Evolutionary conservation across 371 early-diverging fungal species (phyloP).

Genomic region (Actinomortierella ambigua): DNA sequence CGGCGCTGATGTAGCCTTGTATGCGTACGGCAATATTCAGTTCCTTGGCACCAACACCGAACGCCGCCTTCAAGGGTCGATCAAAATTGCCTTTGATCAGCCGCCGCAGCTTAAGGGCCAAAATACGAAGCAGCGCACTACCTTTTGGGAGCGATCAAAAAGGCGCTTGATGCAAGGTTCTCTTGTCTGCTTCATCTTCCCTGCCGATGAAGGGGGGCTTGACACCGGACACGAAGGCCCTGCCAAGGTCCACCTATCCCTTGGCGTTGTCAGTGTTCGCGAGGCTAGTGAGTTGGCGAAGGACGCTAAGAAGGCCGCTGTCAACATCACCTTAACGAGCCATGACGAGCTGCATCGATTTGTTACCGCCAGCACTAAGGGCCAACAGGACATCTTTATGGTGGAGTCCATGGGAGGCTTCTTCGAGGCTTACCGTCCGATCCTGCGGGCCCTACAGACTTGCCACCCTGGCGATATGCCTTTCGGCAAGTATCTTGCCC

Average conservation of each 20-base stretch:
- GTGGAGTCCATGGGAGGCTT: slow-evolving; percentile 50
- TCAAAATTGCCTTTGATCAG: slow-evolving; percentile 29
- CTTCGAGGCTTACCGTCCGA: slow-evolving; percentile 52
- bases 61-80: slow-evolving; percentile 18
- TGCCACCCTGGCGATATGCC: slow-evolving; percentile 37
- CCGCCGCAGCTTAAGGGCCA: slow-evolving; percentile 17
- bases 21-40: slow-evolving; percentile 41
- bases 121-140: slow-evolving; percentile 7
- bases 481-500: slow-evolving; percentile 47
- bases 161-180: slow-evolving; percentile 47
- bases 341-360: slow-evolving; percentile 14
- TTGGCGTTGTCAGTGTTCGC: slow-evolving; percentile 47
- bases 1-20: slow-evolving; percentile 29
- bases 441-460: slow-evolving; percentile 49
- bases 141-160: slow-evolving; percentile 45
- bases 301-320: slow-evolving; percentile 11
- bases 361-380: slow-evolving; percentile 14
- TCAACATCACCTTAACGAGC: slow-evolving; percentile 40
- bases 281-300: slow-evolving; percentile 26
- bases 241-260: slow-evolving; percentile 26
- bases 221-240: background rate
- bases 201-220: background rate
- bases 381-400: slow-evolving; percentile 30
- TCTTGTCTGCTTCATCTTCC: slow-evolving; percentile 49
- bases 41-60: slow-evolving; percentile 24